Evolutionary conservation across 148 eudicot genomes (phyloP).

Genomic region (Pharnaceum exiguum): DNA sequence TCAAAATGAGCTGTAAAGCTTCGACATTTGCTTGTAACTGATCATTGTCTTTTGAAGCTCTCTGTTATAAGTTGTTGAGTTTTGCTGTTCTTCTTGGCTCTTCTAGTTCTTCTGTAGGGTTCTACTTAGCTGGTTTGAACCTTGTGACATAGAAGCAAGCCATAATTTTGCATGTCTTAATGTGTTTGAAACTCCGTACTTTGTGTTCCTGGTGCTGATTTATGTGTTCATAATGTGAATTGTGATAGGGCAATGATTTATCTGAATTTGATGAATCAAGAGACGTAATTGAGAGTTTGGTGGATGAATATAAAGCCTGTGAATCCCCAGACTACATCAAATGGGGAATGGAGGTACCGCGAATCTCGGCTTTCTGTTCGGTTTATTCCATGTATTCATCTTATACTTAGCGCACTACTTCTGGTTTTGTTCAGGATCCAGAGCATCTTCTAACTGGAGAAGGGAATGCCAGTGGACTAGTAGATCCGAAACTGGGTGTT

Average conservation of each 20-base stretch:
- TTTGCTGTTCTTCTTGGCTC: no score
- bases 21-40: no score
- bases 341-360: conserved; percentile 98
- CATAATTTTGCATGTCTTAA: no score
- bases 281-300: conserved; percentile 86
- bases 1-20: no score
- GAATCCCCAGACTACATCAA: conserved; percentile 98
- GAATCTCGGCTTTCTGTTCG: neutral
- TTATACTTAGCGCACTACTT: neutral
- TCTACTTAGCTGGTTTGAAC: no score
- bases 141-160: no score
- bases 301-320: conserved; percentile 98
- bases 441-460: conserved; percentile 67
- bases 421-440: conserved; percentile 54
- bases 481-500: conserved; percentile 55
- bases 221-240: no score
- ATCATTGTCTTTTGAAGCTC: no score
- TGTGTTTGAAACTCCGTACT: no score
- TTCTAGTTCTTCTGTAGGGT: no score
- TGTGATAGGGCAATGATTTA: conserved; percentile 96
- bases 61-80: no score
- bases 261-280: conserved; percentile 98
- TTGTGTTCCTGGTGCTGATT: no score
- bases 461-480: conserved; percentile 68
- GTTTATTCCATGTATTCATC: conserved; percentile 4